A percentile compares a stretch with the other conserved stretches of the same genome.
These are phyloP conservation scores for Phaeosphaeriaceae sp. DNA, from an alignment of 2,329 filamentous ascomycete species.

Conservation along the genomic window DNA sequence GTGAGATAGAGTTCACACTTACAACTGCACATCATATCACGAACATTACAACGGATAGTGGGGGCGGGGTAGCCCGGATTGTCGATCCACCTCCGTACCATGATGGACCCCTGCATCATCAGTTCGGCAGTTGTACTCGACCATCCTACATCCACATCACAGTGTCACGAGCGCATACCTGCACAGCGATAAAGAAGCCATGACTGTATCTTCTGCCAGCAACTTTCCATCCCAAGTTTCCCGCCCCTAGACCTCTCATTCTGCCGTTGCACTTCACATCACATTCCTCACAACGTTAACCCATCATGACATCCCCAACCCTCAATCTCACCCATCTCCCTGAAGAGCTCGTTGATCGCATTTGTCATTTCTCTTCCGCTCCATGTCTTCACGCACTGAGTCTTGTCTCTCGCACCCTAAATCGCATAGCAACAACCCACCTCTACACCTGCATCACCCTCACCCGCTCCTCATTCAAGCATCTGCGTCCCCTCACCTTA, in stretches of 20 bases:
- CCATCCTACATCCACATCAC: slow-evolving; percentile 2
- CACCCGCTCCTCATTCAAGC: slow-evolving; percentile 7
- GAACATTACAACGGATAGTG: not conserved
- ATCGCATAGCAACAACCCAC: slow-evolving; percentile 20
- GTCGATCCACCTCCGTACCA: not conserved
- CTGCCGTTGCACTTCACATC: not conserved
- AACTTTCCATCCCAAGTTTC: no score
- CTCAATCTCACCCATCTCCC: slow-evolving; percentile 7
- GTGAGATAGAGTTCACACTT: not conserved
- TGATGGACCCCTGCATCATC: slow-evolving; percentile 1
- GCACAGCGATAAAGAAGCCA: not conserved
- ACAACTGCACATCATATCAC: not conserved
- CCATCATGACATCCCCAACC: not conserved
- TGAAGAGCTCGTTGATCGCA: slow-evolving; percentile 22
- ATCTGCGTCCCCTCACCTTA: slow-evolving; percentile 17
- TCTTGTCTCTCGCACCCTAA: slow-evolving; percentile 16
- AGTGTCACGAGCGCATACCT: not conserved
- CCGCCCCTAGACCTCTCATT: not conserved
- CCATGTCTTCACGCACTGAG: slow-evolving; percentile 9
- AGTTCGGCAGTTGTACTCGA: slow-evolving; percentile 3
- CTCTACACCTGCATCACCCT: slow-evolving; percentile 21
- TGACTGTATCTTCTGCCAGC: not conserved
- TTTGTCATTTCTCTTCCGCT: slow-evolving; percentile 2
- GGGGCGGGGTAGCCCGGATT: slow-evolving; percentile 3
- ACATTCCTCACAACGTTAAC: not conserved